Conservation (phyloP, 2,329 filamentous ascomycete genomes). For the Xylaria sp. region DNA sequence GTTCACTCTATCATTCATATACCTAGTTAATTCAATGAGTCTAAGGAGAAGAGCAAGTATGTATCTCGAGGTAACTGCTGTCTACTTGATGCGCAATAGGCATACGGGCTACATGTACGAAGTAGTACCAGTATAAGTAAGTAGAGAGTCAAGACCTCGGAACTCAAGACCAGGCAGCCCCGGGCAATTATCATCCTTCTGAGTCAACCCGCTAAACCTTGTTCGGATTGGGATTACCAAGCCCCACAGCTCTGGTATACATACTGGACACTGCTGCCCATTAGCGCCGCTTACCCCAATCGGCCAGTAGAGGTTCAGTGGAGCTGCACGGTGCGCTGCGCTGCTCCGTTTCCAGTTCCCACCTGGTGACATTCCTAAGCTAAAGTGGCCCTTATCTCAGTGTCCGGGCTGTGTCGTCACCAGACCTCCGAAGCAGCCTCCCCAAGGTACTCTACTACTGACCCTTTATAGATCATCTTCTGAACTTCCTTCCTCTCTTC, state of each 20-base stretch:
- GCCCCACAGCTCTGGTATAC: neutral
- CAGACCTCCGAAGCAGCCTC: slow-evolving; percentile 7
- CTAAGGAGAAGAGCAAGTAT: no score
- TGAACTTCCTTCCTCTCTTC: slow-evolving; percentile 35
- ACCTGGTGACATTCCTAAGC: slow-evolving; percentile 11
- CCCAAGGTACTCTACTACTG: neutral
- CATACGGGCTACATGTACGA: neutral
- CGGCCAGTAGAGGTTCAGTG: slow-evolving; percentile 32
- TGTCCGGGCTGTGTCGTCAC: slow-evolving; percentile 11
- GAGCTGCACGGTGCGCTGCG: slow-evolving; percentile 28
- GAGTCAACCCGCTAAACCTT: slow-evolving; percentile 31
- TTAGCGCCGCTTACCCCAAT: slow-evolving; percentile 33
- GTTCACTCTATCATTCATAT: no score
- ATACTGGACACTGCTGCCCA: neutral
- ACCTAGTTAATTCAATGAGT: no score
- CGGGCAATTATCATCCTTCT: slow-evolving; percentile 17
- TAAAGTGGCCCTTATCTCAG: slow-evolving; percentile 2
- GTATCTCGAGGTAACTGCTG: neutral
- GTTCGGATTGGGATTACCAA: slow-evolving; percentile 13
- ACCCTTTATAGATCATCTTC: slow-evolving; percentile 4
- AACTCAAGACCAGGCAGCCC: slow-evolving; percentile 1
- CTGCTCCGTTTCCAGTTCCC: slow-evolving; percentile 27
- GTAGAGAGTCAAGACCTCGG: slow-evolving; percentile 10
- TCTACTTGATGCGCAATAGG: no score
- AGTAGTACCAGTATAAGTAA: neutral